These are phyloP conservation scores for Carex littledalei DNA, from an alignment of 176 grass and related monocot species.

Conservation along the genomic window DNA sequence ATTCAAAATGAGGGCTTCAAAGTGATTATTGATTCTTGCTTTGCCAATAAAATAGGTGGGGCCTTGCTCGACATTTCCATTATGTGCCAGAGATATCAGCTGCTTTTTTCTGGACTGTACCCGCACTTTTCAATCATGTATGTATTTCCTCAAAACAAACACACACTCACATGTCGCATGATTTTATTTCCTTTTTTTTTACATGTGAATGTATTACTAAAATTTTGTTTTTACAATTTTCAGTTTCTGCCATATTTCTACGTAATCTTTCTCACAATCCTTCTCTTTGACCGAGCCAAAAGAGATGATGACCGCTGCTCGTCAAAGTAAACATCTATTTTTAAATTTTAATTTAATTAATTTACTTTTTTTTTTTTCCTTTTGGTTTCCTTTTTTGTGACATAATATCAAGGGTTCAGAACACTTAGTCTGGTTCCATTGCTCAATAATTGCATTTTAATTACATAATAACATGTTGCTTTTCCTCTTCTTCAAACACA, in stretches of 20 bases:
- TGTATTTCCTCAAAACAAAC: background rate
- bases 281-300: constrained; percentile 93
- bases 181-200: background rate
- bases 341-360: background rate
- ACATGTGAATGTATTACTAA: background rate
- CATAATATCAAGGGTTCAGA: background rate
- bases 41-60: constrained; percentile 67
- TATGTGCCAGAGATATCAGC: constrained; percentile 92
- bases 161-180: too few species aligned
- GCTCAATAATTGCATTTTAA: background rate
- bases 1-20: background rate
- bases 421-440: background rate
- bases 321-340: constrained; percentile 72
- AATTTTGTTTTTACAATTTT: constrained; percentile 15
- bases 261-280: constrained; percentile 88
- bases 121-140: constrained; percentile 87
- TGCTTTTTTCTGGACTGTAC: constrained; percentile 93
- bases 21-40: constrained; percentile 6
- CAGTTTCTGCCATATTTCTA: constrained; percentile 98
- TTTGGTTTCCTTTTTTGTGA: background rate
- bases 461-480: background rate
- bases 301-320: constrained; percentile 95
- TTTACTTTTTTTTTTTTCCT: background rate
- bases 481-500: background rate
- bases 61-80: constrained; percentile 87